Conservation (phyloP, 805 yeast species). For the Yarrowia sp. region DNA sequence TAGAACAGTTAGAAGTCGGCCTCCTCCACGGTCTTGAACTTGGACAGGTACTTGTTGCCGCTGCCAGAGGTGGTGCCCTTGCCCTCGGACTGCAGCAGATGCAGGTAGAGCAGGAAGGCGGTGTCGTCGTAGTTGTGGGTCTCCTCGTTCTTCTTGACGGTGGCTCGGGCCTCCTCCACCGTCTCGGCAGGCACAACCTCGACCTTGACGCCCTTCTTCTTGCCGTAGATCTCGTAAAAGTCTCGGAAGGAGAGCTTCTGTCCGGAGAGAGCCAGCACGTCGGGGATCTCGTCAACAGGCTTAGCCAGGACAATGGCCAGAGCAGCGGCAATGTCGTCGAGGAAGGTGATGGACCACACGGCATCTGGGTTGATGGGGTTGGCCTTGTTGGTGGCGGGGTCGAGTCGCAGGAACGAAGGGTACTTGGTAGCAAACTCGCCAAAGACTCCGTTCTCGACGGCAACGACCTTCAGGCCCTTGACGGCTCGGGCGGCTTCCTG, state of each 20-base stretch:
- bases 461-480: slow-evolving; percentile 35
- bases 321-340: slow-evolving; percentile 34
- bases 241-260: slow-evolving; percentile 29
- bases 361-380: slow-evolving; percentile 30
- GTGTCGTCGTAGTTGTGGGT: slow-evolving; percentile 24
- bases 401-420: neutral
- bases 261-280: slow-evolving; percentile 30
- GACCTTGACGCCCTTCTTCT: slow-evolving; percentile 31
- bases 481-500: slow-evolving; percentile 30
- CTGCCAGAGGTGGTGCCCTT: neutral
- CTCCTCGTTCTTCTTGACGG: slow-evolving; percentile 15
- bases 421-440: slow-evolving; percentile 27
- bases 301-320: slow-evolving; percentile 33
- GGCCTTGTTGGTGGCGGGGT: neutral
- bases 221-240: slow-evolving; percentile 30
- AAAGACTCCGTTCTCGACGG: slow-evolving; percentile 33
- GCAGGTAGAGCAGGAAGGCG: slow-evolving; percentile 5
- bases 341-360: slow-evolving; percentile 30
- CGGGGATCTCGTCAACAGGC: slow-evolving; percentile 33
- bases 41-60: neutral
- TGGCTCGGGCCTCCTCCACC: neutral
- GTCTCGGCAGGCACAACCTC: slow-evolving; percentile 26
- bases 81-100: slow-evolving; percentile 11
- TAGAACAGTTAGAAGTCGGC: neutral
- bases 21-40: slow-evolving; percentile 8